Percentiles rank a stretch among this genome's conserved stretches.
These are phyloP conservation scores for Chlamydomonas asymmetrica DNA, from an alignment of 139 green algal species.

Conservation along the genomic window DNA sequence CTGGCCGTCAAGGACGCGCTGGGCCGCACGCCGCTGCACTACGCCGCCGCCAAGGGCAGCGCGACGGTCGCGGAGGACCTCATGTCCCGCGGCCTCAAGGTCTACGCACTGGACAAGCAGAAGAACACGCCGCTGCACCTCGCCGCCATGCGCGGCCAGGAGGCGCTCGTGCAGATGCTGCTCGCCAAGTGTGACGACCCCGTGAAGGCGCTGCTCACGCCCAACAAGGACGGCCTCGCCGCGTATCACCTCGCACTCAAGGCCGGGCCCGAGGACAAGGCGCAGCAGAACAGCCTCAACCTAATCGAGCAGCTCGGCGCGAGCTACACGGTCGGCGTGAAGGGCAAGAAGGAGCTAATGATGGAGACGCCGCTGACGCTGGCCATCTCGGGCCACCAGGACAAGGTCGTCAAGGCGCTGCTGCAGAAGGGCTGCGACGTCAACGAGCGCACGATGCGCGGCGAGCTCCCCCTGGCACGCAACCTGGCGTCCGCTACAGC, in stretches of 20 bases:
- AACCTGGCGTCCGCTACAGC: constrained; percentile 10
- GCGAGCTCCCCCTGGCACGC: constrained; percentile 28
- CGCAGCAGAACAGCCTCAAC: constrained; percentile 5
- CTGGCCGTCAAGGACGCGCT: not conserved
- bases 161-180: constrained; percentile 20
- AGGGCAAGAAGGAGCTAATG: constrained; percentile 11
- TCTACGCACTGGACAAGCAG: constrained; percentile 31
- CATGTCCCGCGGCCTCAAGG: constrained; percentile 19
- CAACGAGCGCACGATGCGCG: constrained; percentile 18
- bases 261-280: not conserved
- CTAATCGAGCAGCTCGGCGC: constrained; percentile 11
- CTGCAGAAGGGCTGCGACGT: constrained; percentile 3
- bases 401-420: constrained; percentile 8
- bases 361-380: constrained; percentile 28
- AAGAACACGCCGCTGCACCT: constrained; percentile 44
- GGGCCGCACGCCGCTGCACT: constrained; percentile 35
- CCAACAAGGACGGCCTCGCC: constrained; percentile 39
- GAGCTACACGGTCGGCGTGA: not conserved
- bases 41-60: constrained; percentile 27
- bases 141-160: constrained; percentile 34
- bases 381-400: constrained; percentile 26
- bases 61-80: not conserved
- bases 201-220: constrained; percentile 18
- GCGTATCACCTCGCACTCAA: constrained; percentile 34
- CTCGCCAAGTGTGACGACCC: constrained; percentile 19